Evolutionary conservation across 2,329 filamentous ascomycete genomes (phyloP).

Genomic region (Podosphaera xanthii): DNA sequence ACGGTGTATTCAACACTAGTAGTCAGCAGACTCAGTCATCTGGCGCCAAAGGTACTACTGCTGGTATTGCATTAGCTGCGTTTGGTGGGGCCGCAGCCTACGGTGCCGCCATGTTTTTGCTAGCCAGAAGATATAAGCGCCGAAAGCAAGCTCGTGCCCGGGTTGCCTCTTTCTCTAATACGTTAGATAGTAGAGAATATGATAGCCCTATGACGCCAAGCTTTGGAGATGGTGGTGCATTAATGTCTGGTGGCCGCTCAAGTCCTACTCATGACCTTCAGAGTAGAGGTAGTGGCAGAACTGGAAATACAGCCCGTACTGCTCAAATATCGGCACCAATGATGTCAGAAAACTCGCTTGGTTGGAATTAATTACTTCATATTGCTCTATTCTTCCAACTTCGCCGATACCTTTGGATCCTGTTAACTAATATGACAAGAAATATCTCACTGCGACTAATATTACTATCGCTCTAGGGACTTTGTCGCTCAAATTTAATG

Average conservation of each 20-base stretch:
- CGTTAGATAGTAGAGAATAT: conserved; percentile 25
- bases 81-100: conserved; percentile 46
- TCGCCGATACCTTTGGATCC: too few species aligned
- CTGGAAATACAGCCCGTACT: conserved; percentile 27
- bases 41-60: conserved; percentile 38
- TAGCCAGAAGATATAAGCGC: conserved; percentile 48
- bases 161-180: conserved; percentile 33
- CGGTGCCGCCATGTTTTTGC: conserved; percentile 54
- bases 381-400: too few species aligned
- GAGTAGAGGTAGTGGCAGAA: conserved; percentile 33
- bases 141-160: conserved; percentile 33
- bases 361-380: conserved; percentile 39
- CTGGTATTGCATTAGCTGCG: conserved; percentile 40
- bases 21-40: conserved; percentile 22
- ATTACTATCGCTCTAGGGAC: too few species aligned
- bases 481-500: too few species aligned
- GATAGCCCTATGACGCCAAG: conserved; percentile 18
- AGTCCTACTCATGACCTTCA: conserved; percentile 19
- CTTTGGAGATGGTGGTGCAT: conserved; percentile 27
- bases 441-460: too few species aligned
- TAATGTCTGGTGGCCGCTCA: conserved; percentile 18
- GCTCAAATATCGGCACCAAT: conserved; percentile 51
- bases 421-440: too few species aligned
- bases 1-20: conserved; percentile 19
- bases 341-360: conserved; percentile 55